A percentile compares a stretch with the other conserved stretches of the same genome.
Conservation (phyloP, 805 yeast species). For the Wickerhamiella allomyrinae region DNA sequence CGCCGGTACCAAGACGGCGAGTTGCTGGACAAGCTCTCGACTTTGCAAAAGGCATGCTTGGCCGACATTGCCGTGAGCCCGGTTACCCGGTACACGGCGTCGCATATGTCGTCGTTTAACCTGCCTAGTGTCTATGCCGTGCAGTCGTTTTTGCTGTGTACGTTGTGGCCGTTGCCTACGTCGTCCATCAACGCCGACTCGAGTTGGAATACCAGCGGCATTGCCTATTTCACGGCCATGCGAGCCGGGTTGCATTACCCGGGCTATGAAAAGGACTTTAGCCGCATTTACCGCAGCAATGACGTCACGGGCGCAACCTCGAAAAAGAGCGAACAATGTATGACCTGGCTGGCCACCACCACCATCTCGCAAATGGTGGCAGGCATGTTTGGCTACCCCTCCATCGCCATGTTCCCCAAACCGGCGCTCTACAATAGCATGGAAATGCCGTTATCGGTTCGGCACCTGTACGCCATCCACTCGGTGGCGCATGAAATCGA, state of each 20-base stretch:
- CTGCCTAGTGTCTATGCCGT: slow-evolving; percentile 88
- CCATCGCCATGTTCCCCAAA: slow-evolving; percentile 73
- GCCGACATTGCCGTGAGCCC: slow-evolving; percentile 87
- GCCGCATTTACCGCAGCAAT: slow-evolving; percentile 33
- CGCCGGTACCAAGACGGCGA: slow-evolving; percentile 39
- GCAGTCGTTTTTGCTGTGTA: slow-evolving; percentile 76
- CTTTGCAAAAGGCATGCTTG: slow-evolving; percentile 55
- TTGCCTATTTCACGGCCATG: slow-evolving; percentile 84
- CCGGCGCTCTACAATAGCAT: slow-evolving; percentile 38
- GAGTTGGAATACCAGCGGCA: slow-evolving; percentile 88
- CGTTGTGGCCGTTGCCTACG: slow-evolving; percentile 93
- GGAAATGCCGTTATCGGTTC: slow-evolving; percentile 43
- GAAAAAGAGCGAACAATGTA: slow-evolving; percentile 48
- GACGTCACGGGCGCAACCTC: slow-evolving; percentile 8
- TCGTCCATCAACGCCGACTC: slow-evolving; percentile 92
- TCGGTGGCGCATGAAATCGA: slow-evolving; percentile 78
- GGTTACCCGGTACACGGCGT: slow-evolving; percentile 49
- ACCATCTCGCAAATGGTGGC: slow-evolving; percentile 82
- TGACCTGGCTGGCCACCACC: slow-evolving; percentile 92
- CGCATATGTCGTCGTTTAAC: slow-evolving; percentile 56
- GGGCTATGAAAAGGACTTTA: slow-evolving; percentile 39
- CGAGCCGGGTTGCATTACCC: slow-evolving; percentile 83
- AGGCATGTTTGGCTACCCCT: slow-evolving; percentile 87
- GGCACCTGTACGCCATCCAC: slow-evolving; percentile 69
- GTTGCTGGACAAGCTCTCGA: slow-evolving; percentile 49